Conservation (phyloP, 2,329 filamentous ascomycete species). For the Chaetomium sp. region DNA sequence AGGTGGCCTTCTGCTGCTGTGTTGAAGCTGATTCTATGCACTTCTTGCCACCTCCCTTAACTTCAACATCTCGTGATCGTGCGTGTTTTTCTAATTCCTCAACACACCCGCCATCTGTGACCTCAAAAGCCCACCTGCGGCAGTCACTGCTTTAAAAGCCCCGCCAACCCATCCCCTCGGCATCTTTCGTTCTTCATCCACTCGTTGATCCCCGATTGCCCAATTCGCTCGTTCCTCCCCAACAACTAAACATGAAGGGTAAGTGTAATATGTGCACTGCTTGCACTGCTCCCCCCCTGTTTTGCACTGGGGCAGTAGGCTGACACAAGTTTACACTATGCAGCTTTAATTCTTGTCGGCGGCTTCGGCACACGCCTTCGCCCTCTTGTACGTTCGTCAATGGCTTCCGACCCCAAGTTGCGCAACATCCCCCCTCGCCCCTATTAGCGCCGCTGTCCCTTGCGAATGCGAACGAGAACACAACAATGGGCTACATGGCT, state of each 20-base stretch:
- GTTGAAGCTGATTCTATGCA: not conserved
- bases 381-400: conserved; percentile 65
- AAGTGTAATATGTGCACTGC: conserved; percentile 17
- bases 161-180: not conserved
- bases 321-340: conserved; percentile 20
- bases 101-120: not conserved
- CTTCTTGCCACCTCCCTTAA: conserved; percentile 8
- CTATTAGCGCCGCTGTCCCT: not conserved
- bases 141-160: not conserved
- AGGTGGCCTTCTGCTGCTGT: conserved; percentile 12
- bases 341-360: conserved; percentile 97
- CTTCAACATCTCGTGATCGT: conserved; percentile 7
- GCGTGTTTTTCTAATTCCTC: not conserved
- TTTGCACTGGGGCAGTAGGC: not conserved
- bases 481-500: conserved; percentile 8
- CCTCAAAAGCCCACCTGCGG: not conserved
- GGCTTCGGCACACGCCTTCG: conserved; percentile 97
- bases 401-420: conserved; percentile 1
- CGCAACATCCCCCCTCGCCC: not conserved
- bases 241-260: conserved; percentile 36
- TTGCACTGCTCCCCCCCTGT: not conserved
- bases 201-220: conserved; percentile 18
- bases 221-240: conserved; percentile 13
- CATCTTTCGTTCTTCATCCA: conserved; percentile 19
- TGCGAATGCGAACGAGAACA: not conserved